A percentile compares a stretch with the other conserved stretches of the same genome.
Conservation (phyloP, 257 asterid genomes). For the Lavandula angustifolia region DNA sequence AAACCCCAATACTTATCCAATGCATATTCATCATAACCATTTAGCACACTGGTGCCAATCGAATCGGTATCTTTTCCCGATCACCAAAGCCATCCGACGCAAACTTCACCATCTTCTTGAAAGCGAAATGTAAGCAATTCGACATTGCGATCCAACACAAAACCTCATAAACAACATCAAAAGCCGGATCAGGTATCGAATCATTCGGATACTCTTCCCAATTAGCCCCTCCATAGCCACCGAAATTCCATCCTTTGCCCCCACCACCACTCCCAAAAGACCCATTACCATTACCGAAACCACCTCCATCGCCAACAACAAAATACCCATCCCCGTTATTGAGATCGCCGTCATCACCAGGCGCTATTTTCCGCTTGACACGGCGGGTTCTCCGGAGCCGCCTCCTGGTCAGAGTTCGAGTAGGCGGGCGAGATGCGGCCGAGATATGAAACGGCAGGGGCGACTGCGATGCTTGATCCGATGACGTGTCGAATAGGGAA, state of each 20-base stretch:
- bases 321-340: slow-evolving; percentile 33
- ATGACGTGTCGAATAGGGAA: slow-evolving; percentile 43
- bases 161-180: slow-evolving; percentile 83
- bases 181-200: slow-evolving; percentile 78
- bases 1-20: not conserved
- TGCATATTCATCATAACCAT: slow-evolving; percentile 29
- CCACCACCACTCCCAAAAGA: slow-evolving; percentile 61
- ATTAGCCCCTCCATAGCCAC: slow-evolving; percentile 59
- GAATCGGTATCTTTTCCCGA: slow-evolving; percentile 60
- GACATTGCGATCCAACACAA: slow-evolving; percentile 79
- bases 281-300: slow-evolving; percentile 35
- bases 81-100: slow-evolving; percentile 55
- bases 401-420: slow-evolving; percentile 52
- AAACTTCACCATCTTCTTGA: slow-evolving; percentile 65
- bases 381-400: slow-evolving; percentile 53
- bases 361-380: slow-evolving; percentile 43
- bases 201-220: slow-evolving; percentile 65
- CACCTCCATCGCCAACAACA: slow-evolving; percentile 48
- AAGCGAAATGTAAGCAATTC: slow-evolving; percentile 80
- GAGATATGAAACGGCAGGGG: slow-evolving; percentile 47
- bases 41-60: slow-evolving; percentile 56
- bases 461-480: slow-evolving; percentile 46
- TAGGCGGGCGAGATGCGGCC: slow-evolving; percentile 59
- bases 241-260: slow-evolving; percentile 66
- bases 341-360: slow-evolving; percentile 39